Base-by-base conservation (phyloP, 306 rosid genomes). In the Gynostemma pentaphyllum region DNA sequence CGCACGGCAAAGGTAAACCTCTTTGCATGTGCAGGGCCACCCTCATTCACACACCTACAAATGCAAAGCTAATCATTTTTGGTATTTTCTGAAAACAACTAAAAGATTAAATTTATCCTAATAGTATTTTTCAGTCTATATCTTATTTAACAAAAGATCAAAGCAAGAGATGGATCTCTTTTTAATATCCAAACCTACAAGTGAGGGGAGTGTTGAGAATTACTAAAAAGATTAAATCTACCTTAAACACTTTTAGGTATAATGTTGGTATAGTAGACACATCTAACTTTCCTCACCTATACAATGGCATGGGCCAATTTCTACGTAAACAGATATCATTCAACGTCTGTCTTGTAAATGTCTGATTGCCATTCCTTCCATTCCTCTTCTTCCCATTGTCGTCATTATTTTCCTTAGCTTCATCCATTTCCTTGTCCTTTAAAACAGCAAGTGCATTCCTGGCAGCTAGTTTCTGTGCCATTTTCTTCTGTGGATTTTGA, bases 21-120 rank as follows among this genome's bases (percentile, higher is more conserved):
- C 79, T 88, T 92, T 32, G 99, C 99, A 82, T 92, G 99, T 48
- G 99, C 96, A 42, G 99, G 99, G 68, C 99, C 99, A 65, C 99
- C 99, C 76, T 88, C 99, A 47, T 74, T 86, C 76, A 88, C 96
- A 57, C 99, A 92, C 87, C 96, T 92, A 18, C 30, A 77, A 39
- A 67, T 60, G 48, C 48, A 60, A 39, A 60, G 24, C 48, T 39
- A 12, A 22, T 41, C 19, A 7, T 7, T 21, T 30, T 60, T 21
- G 36, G 21, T n/a, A n/a, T n/a, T n/a, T n/a, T n/a, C n/a, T n/a
- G n/a, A n/a, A n/a, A n/a, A n/a, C n/a, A n/a, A n/a, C n/a, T n/a
- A n/a, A n/a, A n/a, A n/a, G n/a, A n/a, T n/a, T n/a, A n/a, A n/a
- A n/a, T n/a, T n/a, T n/a, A n/a, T n/a, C n/a, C n/a, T n/a, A n/a